These are phyloP conservation scores for Trypanosoma scelopori DNA, from an alignment of 208 protist species.

Conservation along the genomic window DNA sequence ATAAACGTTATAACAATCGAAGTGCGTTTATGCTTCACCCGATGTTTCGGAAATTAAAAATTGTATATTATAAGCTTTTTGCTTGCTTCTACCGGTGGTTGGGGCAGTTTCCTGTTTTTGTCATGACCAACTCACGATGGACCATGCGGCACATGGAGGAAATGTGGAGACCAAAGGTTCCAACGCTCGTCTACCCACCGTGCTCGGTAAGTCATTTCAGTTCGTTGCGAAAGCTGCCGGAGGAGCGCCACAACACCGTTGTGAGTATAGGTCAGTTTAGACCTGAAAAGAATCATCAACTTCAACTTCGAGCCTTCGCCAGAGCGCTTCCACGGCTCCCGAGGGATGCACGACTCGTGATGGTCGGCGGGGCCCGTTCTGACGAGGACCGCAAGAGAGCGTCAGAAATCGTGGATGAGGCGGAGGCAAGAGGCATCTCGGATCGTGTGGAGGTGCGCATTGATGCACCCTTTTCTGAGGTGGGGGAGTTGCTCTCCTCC, in stretches of 20 bases:
- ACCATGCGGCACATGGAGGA: conserved; percentile 91
- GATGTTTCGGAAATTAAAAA: conserved; percentile 63
- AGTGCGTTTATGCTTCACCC: conserved; percentile 36
- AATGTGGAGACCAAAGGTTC: conserved; percentile 70
- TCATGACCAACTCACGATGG: conserved; percentile 97
- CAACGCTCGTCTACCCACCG: conserved; percentile 90
- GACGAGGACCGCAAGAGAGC: conserved; percentile 75
- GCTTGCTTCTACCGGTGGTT: conserved; percentile 85
- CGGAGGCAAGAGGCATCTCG: conserved; percentile 51
- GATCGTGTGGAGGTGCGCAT: conserved; percentile 60
- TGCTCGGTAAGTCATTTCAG: conserved; percentile 75
- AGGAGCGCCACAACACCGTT: conserved; percentile 62
- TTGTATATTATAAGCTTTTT: conserved; percentile 91
- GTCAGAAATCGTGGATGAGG: conserved; percentile 36
- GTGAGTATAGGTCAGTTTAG: conserved; percentile 97
- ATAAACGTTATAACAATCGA: conserved; percentile 81
- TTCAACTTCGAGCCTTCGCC: conserved; percentile 93
- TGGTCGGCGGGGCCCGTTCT: conserved; percentile 90
- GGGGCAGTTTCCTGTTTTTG: conserved; percentile 68
- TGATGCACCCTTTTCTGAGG: conserved; percentile 54
- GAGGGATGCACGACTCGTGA: conserved; percentile 50
- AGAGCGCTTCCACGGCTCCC: conserved; percentile 39
- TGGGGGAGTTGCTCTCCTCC: conserved; percentile 41
- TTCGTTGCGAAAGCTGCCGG: conserved; percentile 27
- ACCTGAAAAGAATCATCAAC: conserved; percentile 97